These are phyloP conservation scores for Nannochloropsis limnetica DNA, from an alignment of 352 stramenopile species.

Conservation along the genomic window DNA sequence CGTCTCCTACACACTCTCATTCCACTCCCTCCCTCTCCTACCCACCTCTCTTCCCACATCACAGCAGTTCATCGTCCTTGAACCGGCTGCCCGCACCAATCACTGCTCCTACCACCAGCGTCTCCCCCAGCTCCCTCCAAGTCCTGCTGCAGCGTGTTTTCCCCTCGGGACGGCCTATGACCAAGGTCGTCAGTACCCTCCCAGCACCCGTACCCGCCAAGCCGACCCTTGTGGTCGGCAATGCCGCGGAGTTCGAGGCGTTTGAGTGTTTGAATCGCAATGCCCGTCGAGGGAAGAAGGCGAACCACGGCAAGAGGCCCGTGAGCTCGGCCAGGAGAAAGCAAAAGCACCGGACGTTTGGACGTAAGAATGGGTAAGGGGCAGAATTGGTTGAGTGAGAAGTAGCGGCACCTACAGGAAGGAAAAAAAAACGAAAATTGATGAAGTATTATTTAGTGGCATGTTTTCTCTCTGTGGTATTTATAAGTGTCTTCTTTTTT, in stretches of 20 bases:
- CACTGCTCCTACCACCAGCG: not conserved
- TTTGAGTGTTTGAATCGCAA: slow-evolving; percentile 28
- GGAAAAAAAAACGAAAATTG: not conserved
- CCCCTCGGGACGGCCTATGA: not conserved
- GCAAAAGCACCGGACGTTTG: not conserved
- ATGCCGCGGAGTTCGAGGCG: not conserved
- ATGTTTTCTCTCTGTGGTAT: too few relatives aligned
- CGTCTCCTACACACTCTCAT: not conserved
- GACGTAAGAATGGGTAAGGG: not conserved
- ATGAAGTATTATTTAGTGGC: not conserved
- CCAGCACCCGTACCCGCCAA: not conserved
- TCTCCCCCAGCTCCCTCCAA: not conserved
- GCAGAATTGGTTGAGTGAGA: not conserved
- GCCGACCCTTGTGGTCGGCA: not conserved
- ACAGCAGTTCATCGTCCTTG: not conserved
- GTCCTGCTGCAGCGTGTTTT: not conserved
- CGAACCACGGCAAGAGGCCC: slow-evolving; percentile 11
- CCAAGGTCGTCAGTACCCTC: not conserved
- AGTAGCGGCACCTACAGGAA: too few relatives aligned
- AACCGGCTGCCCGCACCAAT: not conserved
- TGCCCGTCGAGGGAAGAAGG: not conserved
- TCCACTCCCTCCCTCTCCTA: not conserved
- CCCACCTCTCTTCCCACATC: not conserved
- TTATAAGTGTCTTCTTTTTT: too few relatives aligned
- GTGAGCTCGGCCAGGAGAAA: slow-evolving; percentile 13